Evolutionary conservation across 2,329 filamentous ascomycete species (phyloP), one percentile per base, ranked within the genome.

Genomic region (Fusarium secorum): DNA sequence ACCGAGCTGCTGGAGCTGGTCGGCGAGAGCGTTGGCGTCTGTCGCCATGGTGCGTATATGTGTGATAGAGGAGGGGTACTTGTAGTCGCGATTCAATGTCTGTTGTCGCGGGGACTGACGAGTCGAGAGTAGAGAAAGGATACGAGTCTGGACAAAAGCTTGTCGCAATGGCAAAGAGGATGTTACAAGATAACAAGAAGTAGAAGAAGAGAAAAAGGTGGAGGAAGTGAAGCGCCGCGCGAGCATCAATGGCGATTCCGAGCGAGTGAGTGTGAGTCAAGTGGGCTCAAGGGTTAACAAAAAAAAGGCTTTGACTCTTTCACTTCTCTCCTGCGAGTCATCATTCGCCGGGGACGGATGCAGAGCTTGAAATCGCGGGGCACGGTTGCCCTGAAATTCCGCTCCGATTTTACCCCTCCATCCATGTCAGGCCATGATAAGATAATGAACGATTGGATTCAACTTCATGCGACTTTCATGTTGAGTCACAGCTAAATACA

Each of bases 301-400:
- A 75, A 75, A 76, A 75, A 75, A 69, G 72, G 71, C 69, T 75
- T 73, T 70, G 60, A 68, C 60, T 65, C 51, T 65, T 65, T 65
- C 38, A 48, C 46, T 57, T 53, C 46, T 42, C 57, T 51, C 51
- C 69, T 63, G 70, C 66, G 61, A 59, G 66, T 66, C 70, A 69
- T 56, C 39, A 62, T 73, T 72, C 62, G 70, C 70, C 59, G 22
- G 32, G 30, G 48, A 24, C 48, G 22, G 32, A 33, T 24, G 44
- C 52, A 65, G 42, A 66, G 60, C 62, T 65, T 46, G 30, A 39
- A 60, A 61, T 41, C 70, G 70, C 70, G 70, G 70, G 70, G 70
- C 70, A 73, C 70, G 70, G 70, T 36, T 8, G 32, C 15, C 63
- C 20, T 56, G 41, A 62, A 71, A 68, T 62, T 73, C 71, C 70